A percentile compares a stretch with the other conserved stretches of the same genome.
These are phyloP conservation scores for Salix dunnii DNA, from an alignment of 345 rosid species.

Conservation along the genomic window DNA sequence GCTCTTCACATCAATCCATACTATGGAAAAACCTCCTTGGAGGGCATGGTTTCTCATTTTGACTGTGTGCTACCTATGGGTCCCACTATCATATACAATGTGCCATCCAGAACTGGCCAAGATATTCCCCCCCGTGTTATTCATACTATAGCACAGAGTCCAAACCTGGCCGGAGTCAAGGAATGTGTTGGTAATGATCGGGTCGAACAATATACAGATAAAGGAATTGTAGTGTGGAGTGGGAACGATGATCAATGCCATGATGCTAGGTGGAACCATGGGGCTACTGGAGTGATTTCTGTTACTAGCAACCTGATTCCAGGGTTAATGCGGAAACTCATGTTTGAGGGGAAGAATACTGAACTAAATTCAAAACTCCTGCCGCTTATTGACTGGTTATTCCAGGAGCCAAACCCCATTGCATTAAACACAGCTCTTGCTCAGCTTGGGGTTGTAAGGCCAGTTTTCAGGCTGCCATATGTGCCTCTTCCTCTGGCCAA, in stretches of 20 bases:
- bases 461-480: constrained; percentile 75
- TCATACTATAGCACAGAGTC: constrained; percentile 48
- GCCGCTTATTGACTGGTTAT: constrained; percentile 77
- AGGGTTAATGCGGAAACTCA: constrained; percentile 52
- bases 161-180: constrained; percentile 70
- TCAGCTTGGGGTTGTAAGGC: constrained; percentile 76
- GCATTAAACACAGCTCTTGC: constrained; percentile 89
- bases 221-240: constrained; percentile 77
- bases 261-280: constrained; percentile 73
- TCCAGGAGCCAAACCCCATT: constrained; percentile 73
- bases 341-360: constrained; percentile 62
- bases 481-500: constrained; percentile 61
- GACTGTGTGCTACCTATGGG: constrained; percentile 75
- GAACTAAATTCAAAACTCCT: constrained; percentile 55
- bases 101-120: constrained; percentile 76
- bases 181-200: constrained; percentile 75
- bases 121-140: constrained; percentile 69
- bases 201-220: constrained; percentile 52
- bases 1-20: constrained; percentile 94
- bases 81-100: constrained; percentile 80
- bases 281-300: constrained; percentile 74
- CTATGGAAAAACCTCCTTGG: constrained; percentile 82
- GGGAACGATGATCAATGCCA: constrained; percentile 88
- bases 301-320: constrained; percentile 79
- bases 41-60: constrained; percentile 70